phyloP scores from a whole-genome alignment of 1,139 yeast genomes.

The Taiozyma sp. region DNA sequence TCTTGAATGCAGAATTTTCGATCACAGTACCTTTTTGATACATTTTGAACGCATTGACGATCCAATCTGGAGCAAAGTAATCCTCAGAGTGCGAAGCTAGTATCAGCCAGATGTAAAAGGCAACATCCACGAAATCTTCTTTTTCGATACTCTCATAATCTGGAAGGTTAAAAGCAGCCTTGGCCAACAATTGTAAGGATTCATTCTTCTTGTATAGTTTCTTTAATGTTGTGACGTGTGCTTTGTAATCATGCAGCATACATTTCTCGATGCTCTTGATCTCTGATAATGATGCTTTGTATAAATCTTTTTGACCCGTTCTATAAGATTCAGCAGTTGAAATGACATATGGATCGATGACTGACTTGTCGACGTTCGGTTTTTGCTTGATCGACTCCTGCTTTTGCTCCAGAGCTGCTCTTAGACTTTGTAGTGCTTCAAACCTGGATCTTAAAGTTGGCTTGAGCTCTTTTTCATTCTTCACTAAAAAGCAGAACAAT shows the following conservation, averaged over 20 bases:
- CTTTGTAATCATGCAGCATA: slow-evolving; percentile 13
- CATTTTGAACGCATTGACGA: slow-evolving; percentile 4
- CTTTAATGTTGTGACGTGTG: slow-evolving; percentile 14
- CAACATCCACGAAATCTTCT: slow-evolving; percentile 12
- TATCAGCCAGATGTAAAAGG: slow-evolving; percentile 17
- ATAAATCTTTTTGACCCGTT: slow-evolving; percentile 16
- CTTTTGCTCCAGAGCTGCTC: slow-evolving; percentile 19
- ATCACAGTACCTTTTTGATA: not conserved
- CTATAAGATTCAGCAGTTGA: slow-evolving; percentile 14
- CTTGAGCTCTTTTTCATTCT: slow-evolving; percentile 21
- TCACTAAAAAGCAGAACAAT: slow-evolving; percentile 27
- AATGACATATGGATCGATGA: slow-evolving; percentile 3
- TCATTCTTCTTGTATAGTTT: slow-evolving; percentile 19
- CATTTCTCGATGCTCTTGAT: slow-evolving; percentile 18
- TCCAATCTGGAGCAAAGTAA: slow-evolving; percentile 13
- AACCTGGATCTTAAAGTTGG: slow-evolving; percentile 27
- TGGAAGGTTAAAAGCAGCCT: slow-evolving; percentile 3
- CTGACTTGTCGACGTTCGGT: not conserved
- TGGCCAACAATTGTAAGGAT: slow-evolving; percentile 6
- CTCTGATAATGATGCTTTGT: slow-evolving; percentile 10
- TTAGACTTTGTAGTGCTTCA: slow-evolving; percentile 27
- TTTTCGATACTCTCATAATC: slow-evolving; percentile 10
- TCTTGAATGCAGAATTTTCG: slow-evolving; percentile 1
- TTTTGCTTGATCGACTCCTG: slow-evolving; percentile 5
- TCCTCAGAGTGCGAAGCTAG: slow-evolving; percentile 1